These are phyloP conservation scores for Corynascus novoguineensis DNA, from an alignment of 495 filamentous ascomycete genomes.

Conservation along the genomic window DNA sequence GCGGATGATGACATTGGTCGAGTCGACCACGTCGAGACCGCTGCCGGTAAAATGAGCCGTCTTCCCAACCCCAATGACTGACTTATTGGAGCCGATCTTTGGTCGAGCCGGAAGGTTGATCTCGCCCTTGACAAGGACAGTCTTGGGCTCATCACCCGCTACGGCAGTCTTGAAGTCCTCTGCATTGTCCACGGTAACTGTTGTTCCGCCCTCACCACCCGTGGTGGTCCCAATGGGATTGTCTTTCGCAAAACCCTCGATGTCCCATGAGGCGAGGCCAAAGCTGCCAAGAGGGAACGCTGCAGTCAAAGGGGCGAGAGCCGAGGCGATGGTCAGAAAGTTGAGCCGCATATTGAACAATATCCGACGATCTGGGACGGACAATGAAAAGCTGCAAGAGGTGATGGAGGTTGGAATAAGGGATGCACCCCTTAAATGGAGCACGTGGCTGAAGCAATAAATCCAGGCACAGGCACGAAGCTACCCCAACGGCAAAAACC, in stretches of 20 bases:
- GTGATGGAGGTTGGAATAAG: neutral
- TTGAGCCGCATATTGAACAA: constrained; percentile 15
- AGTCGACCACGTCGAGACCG: constrained; percentile 43
- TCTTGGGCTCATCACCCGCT: constrained; percentile 33
- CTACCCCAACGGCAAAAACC: neutral
- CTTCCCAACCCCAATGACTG: constrained; percentile 46
- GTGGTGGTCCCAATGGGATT: constrained; percentile 46
- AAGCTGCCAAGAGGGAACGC: constrained; percentile 1
- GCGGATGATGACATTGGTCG: constrained; percentile 53
- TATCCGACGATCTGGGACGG: neutral
- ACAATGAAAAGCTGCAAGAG: neutral
- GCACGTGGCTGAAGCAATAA: neutral
- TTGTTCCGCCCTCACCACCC: constrained; percentile 54
- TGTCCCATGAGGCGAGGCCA: constrained; percentile 20
- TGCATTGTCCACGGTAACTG: constrained; percentile 51
- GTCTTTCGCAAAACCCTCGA: constrained; percentile 36
- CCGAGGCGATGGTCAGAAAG: constrained; percentile 3
- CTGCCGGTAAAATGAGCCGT: constrained; percentile 36
- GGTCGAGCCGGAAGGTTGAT: constrained; percentile 41
- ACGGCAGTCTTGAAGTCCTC: constrained; percentile 47
- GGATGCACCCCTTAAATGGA: neutral
- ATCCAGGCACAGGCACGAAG: neutral
- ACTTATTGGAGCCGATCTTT: constrained; percentile 49
- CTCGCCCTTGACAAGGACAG: constrained; percentile 44
- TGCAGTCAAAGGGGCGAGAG: neutral